phyloP scores from a whole-genome alignment of 2,329 filamentous ascomycete species.

The Alternaria sp. region DNA sequence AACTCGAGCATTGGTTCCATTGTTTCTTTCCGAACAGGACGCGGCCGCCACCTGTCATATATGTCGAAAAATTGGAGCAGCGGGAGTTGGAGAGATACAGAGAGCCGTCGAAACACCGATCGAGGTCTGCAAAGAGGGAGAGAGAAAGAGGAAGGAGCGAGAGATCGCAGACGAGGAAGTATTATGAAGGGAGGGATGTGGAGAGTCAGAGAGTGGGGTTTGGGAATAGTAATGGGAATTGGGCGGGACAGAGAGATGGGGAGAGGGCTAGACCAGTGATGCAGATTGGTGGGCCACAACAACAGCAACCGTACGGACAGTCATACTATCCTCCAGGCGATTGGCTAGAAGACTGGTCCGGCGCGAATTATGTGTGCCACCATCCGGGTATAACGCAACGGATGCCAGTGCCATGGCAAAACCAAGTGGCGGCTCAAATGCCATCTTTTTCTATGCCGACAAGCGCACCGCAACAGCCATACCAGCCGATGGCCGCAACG shows the following conservation, averaged over 20 bases:
- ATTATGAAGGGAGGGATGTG: background rate
- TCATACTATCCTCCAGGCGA: background rate
- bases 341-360: background rate
- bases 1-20: constrained; percentile 27
- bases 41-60: background rate
- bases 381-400: background rate
- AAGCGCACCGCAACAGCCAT: background rate
- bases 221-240: background rate
- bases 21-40: background rate
- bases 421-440: background rate
- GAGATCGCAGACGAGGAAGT: background rate
- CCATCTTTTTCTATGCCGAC: background rate
- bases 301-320: constrained; percentile 1
- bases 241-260: background rate
- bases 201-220: background rate
- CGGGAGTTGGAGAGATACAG: background rate
- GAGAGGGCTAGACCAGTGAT: constrained; percentile 1
- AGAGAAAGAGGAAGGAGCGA: background rate
- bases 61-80: constrained; percentile 1
- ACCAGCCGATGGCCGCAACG: background rate
- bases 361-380: background rate
- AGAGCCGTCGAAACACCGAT: constrained; percentile 1
- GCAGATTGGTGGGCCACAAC: background rate
- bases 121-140: constrained; percentile 3
- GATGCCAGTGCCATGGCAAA: background rate